Conservation (phyloP, 495 filamentous ascomycete genomes). For the Letharia lupina region DNA sequence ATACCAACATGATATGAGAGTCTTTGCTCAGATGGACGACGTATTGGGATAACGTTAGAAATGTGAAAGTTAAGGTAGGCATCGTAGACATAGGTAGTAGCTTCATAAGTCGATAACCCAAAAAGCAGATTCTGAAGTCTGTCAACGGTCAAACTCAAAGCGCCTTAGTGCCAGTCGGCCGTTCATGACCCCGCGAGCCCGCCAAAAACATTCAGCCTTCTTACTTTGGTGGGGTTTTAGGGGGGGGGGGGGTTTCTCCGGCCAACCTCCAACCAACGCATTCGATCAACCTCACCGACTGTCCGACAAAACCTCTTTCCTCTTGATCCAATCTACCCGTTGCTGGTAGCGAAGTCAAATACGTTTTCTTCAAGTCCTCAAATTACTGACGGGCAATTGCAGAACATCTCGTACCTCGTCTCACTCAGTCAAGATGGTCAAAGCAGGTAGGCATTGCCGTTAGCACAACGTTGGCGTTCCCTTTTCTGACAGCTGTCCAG, state of each 20-base stretch:
- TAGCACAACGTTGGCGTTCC: not conserved
- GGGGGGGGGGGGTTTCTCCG: too few relatives aligned
- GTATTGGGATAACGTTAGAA: not conserved
- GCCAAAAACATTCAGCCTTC: too few relatives aligned
- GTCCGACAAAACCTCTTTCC: not conserved
- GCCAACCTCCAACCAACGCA: too few relatives aligned
- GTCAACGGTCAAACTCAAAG: not conserved
- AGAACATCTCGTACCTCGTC: not conserved
- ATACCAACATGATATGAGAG: not conserved
- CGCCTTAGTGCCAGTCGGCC: too few relatives aligned
- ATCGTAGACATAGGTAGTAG: not conserved
- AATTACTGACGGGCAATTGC: not conserved
- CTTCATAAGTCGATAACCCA: not conserved
- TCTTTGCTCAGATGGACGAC: not conserved
- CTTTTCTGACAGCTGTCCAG: conserved; percentile 42
- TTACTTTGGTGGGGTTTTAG: too few relatives aligned
- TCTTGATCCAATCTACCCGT: not conserved
- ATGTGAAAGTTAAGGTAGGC: not conserved
- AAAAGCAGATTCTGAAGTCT: not conserved
- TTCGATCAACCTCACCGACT: too few relatives aligned
- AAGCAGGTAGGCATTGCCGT: conserved; percentile 57
- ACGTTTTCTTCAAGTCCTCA: not conserved
- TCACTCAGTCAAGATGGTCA: conserved; percentile 61
- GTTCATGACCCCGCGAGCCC: too few relatives aligned
- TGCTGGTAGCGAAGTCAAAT: not conserved